Evolutionary conservation across 805 yeast species (phyloP), one percentile per base, ranked within the genome.

Genomic region (Metschnikowia santaceciliae): DNA sequence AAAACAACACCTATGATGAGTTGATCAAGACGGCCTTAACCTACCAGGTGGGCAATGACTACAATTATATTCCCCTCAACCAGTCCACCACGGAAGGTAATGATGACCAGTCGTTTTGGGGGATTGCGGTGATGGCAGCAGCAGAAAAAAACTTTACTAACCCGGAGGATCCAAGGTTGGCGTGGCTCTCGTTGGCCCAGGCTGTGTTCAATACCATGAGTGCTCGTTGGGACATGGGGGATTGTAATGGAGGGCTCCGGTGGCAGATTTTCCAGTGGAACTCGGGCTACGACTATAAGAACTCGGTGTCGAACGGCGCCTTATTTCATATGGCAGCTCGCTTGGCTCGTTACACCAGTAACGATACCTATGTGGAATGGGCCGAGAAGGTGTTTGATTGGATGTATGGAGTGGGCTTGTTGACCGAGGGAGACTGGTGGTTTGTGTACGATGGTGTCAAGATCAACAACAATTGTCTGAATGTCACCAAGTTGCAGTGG

Each of bases 81-180:
- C 96, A 91, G 69, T 81, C 91, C 10, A 83, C 90, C 34, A 88
- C 96, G 1, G 97, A 92, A 70, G 99, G 98, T 62, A 92, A 92
- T 65, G 99, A 92, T 76, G 98, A 92, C 74, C 98, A 92, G 72
- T 96, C 88, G 1, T 90, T 92, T 67, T 92, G 98, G 98, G 98
- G 96, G 4, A 75, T 94, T 53, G 86, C 96, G 1, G 95, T 83
- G 3, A 89, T 92, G 86, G 84, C 82, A 30, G 97, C 97, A 1
- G 95, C 95, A 0, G 98, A 92, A 67, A 77, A 85, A 64, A 89
- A 89, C 69, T 90, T 90, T 64, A 72, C 88, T 1, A 82, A 84
- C 61, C 90, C 95, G 2, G 71, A 73, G 47, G 67, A 78, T 49
- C 90, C 90, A 15, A 38, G 39, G 8, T 33, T 53, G 53, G 81